A percentile compares a stretch with the other conserved stretches of the same genome.
Evolutionary conservation across 345 rosid species (phyloP).

Genomic region (Brassica carinata): DNA sequence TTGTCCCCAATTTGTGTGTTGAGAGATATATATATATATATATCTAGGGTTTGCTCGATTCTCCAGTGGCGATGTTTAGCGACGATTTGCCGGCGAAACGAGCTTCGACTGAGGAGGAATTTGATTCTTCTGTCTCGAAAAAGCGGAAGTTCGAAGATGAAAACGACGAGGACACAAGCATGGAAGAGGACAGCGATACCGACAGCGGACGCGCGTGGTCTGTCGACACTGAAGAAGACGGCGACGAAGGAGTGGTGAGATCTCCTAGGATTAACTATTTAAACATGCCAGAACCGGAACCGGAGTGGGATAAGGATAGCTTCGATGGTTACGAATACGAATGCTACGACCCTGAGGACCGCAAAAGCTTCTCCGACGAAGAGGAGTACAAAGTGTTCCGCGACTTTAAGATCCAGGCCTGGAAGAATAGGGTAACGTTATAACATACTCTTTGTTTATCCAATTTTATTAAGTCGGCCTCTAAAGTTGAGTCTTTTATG

Average conservation of each 20-base stretch:
- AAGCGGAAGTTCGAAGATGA: neutral
- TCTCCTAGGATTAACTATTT: neutral
- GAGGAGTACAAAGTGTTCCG: neutral
- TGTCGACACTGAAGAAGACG: neutral
- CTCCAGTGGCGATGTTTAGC: neutral
- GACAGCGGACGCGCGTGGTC: neutral
- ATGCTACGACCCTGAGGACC: neutral
- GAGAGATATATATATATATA: neutral
- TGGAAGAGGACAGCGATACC: neutral
- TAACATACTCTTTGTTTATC: neutral
- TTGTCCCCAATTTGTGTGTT: neutral
- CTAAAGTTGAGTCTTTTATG: neutral
- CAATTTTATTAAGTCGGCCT: neutral
- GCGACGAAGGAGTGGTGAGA: neutral
- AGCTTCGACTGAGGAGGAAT: neutral
- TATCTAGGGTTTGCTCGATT: neutral
- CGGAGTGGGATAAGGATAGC: conserved; percentile 27
- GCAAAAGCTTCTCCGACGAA: neutral
- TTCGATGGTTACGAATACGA: neutral
- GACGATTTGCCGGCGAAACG: neutral
- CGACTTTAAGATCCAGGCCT: neutral
- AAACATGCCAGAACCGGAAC: neutral
- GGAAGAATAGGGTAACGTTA: neutral
- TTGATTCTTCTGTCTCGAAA: neutral
- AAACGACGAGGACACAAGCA: neutral